Percentiles rank a stretch among this genome's conserved stretches.
Conservation (phyloP, 495 filamentous ascomycete species). For the Aspergillus nidulans region DNA sequence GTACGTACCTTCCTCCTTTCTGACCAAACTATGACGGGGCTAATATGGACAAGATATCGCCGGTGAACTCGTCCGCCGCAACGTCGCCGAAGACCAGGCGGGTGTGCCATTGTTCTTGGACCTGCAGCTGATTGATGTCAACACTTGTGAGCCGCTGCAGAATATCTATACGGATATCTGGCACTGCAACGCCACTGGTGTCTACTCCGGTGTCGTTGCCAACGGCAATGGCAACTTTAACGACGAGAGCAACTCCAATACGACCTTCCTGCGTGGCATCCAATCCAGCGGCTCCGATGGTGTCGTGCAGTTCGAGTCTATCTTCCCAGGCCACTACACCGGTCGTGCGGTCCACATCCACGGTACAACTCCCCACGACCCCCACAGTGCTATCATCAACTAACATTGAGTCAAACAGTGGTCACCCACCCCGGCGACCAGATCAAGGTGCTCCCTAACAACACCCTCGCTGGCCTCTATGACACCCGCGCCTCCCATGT, state of each 20-base stretch:
- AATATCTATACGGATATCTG: constrained; percentile 57
- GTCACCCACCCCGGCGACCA: constrained; percentile 29
- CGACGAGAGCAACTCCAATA: constrained; percentile 36
- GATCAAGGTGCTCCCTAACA: constrained; percentile 23
- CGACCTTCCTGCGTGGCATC: constrained; percentile 51
- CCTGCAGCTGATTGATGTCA: constrained; percentile 55
- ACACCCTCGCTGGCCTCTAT: constrained; percentile 32
- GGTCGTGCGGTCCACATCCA: constrained; percentile 38
- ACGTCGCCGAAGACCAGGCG: constrained; percentile 49
- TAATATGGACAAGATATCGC: constrained; percentile 26
- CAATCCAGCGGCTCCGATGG: constrained; percentile 48
- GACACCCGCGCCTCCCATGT: constrained; percentile 43
- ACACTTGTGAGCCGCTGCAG: constrained; percentile 51
- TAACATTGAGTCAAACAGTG: constrained; percentile 13
- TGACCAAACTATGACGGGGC: background rate
- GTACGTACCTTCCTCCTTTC: constrained; percentile 7
- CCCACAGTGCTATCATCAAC: too few relatives aligned
- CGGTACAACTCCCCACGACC: constrained; percentile 11
- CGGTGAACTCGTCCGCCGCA: constrained; percentile 50
- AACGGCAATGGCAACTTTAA: constrained; percentile 45
- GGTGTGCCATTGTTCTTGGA: constrained; percentile 58
- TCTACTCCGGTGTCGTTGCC: constrained; percentile 54
- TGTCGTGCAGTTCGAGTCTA: constrained; percentile 46
- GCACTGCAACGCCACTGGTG: constrained; percentile 49
- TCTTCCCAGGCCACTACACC: constrained; percentile 57